Base-by-base conservation (phyloP, 495 filamentous ascomycete species). In the Xylaria bambusicola region DNA sequence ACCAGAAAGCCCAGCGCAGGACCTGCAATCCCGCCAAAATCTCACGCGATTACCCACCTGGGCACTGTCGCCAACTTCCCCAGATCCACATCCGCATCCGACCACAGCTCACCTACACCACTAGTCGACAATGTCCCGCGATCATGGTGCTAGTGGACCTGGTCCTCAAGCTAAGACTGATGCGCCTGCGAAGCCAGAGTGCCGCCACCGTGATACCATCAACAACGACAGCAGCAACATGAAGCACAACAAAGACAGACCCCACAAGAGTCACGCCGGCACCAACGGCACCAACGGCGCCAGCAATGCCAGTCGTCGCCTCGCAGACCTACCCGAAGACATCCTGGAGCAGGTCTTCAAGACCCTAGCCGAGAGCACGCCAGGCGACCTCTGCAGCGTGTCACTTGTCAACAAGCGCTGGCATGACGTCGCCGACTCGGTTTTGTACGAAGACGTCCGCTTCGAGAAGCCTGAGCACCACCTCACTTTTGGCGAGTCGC, bases 401-500 rank as follows among this genome's bases (percentile, higher is more conserved):
- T 73, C 67, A 26, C 66, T 62, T 13, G 63, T 69, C 42, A 71
- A 62, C 61, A 64, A 58, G 36, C 31, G 49, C 1, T 58, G 67
- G 33, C 68, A 73, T 31, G 42, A 45, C 23, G 23, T 71, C 26
- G 64, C 68, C 58, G 70, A 73, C 53, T 65, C 70, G 18, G 48
- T 73, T 21, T 66, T 73, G 2, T 65, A 73, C 61, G 61, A 69
- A 49, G 60, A 62, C 2, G 63, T 73, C 21, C 58, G 49, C 10
- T 73, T 73, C 59, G 58, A 64, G 23, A 58, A 57, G 38, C 66
- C 70, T 15, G 60, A 69, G 21, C 60, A 70, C 20, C 70, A 73
- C 56, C 60, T 71, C 51, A 62, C 61, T 13, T 73, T 73, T 56
- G 64, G 67, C 58, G 58, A 73, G 64, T 70, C 67, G 6, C 66